Evolutionary conservation across 108 stramenopile species (phyloP).

Genomic region (Phaeodactylum tricornutum): DNA sequence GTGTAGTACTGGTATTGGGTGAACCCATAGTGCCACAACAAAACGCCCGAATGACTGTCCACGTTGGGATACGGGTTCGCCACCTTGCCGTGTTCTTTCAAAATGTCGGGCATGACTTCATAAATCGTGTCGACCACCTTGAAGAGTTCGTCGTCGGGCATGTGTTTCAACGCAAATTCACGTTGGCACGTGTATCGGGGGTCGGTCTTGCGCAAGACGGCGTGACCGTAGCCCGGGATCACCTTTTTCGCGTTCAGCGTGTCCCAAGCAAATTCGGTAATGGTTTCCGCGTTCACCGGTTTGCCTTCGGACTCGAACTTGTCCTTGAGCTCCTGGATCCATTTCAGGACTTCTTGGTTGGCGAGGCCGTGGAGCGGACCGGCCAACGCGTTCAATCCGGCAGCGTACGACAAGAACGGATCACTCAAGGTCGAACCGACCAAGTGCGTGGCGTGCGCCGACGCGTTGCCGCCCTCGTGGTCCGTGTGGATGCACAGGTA

Average conservation of each 20-base stretch:
- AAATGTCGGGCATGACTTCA: slow-evolving; percentile 93
- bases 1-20: slow-evolving; percentile 99
- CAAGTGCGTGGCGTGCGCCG: slow-evolving; percentile 97
- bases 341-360: slow-evolving; percentile 97
- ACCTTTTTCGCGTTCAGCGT: slow-evolving; percentile 98
- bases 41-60: slow-evolving; percentile 95
- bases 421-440: slow-evolving; percentile 94
- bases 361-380: slow-evolving; percentile 98
- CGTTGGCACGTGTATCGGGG: slow-evolving; percentile 99
- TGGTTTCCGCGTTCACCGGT: slow-evolving; percentile 92
- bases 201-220: slow-evolving; percentile 98
- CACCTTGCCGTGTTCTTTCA: slow-evolving; percentile 98
- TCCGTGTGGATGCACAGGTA: slow-evolving; percentile 99
- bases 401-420: slow-evolving; percentile 93
- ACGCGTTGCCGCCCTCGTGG: slow-evolving; percentile 99
- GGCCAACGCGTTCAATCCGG: slow-evolving; percentile 95
- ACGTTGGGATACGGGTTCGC: slow-evolving; percentile 99
- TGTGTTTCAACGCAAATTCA: slow-evolving; percentile 98
- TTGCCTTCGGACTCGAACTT: slow-evolving; percentile 93
- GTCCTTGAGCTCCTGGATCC: slow-evolving; percentile 90
- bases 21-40: slow-evolving; percentile 99
- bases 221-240: slow-evolving; percentile 99
- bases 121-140: slow-evolving; percentile 99
- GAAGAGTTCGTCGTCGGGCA: slow-evolving; percentile 97
- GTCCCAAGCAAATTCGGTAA: slow-evolving; percentile 99